phyloP scores from a whole-genome alignment of 768 basidiomycete genomes.

The Coprinopsis strossmayeri region DNA sequence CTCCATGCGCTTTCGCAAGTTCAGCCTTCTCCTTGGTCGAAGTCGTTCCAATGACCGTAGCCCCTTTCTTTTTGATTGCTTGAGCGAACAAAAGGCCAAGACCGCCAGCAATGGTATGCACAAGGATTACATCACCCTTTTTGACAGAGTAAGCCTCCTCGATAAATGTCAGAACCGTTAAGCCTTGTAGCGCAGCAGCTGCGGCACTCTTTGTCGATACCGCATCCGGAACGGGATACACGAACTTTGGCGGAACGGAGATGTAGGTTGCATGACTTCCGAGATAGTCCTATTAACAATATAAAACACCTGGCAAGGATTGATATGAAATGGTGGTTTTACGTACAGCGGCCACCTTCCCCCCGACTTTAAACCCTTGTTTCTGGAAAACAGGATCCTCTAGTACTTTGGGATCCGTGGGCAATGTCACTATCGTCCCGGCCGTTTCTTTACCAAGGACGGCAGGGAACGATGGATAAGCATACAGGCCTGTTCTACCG shows the following conservation, averaged over 20 bases:
- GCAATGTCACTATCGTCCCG: conserved; percentile 71
- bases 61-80: conserved; percentile 66
- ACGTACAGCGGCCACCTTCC: conserved; percentile 69
- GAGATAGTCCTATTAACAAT: conserved; percentile 40
- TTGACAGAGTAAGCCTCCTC: conserved; percentile 84
- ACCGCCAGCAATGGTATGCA: conserved; percentile 92
- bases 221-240: conserved; percentile 57
- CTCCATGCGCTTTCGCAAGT: conserved; percentile 72
- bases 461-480: conserved; percentile 49
- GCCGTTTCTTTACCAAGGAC: conserved; percentile 74
- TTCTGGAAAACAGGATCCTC: conserved; percentile 57
- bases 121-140: conserved; percentile 69
- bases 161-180: conserved; percentile 73
- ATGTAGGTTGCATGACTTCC: conserved; percentile 69
- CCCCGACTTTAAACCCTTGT: conserved; percentile 61
- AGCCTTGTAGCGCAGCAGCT: conserved; percentile 62
- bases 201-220: conserved; percentile 60
- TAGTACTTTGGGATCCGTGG: conserved; percentile 56
- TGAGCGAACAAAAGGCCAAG: conserved; percentile 68
- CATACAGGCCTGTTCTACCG: conserved; percentile 58
- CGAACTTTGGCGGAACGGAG: conserved; percentile 54
- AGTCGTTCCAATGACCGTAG: conserved; percentile 89
- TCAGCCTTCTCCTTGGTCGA: conserved; percentile 80
- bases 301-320: too few species aligned
- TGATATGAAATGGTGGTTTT: too few species aligned